Conservation (phyloP, 2,329 filamentous ascomycete genomes). For the Calonectria ilicicola region DNA sequence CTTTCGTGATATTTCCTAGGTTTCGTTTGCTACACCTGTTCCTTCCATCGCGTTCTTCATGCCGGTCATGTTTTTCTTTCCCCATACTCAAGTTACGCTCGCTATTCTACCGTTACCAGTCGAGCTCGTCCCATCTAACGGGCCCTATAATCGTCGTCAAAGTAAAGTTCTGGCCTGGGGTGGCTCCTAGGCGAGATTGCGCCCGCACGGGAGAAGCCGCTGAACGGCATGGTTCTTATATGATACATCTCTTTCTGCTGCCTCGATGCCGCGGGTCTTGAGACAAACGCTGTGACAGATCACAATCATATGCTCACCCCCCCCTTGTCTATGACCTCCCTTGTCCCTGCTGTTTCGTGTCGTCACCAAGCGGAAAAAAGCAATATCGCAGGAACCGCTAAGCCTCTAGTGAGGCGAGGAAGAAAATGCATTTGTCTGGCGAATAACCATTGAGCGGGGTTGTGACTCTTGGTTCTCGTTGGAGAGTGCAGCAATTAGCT, state of each 20-base stretch:
- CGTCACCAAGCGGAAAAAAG: not conserved
- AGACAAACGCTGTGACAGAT: not conserved
- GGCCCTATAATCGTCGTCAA: not conserved
- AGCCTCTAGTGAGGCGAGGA: not conserved
- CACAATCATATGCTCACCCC: not conserved
- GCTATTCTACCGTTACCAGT: not conserved
- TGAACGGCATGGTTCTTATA: not conserved
- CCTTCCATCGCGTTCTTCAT: too few relatives aligned
- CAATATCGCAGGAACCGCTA: not conserved
- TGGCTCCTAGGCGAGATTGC: not conserved
- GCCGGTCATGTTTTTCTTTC: too few relatives aligned
- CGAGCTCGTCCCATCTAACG: not conserved
- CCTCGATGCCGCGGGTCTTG: not conserved
- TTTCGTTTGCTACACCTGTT: too few relatives aligned
- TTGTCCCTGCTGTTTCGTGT: not conserved
- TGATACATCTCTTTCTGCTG: not conserved
- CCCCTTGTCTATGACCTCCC: not conserved
- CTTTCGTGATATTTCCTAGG: too few relatives aligned
- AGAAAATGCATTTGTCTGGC: too few relatives aligned
- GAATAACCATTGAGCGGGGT: not conserved
- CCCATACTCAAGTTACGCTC: too few relatives aligned
- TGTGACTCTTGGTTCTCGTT: not conserved
- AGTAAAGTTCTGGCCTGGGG: not conserved
- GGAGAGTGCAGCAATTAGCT: not conserved
- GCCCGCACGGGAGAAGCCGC: not conserved